Percentiles rank a stretch among this genome's conserved stretches.
Conservation (phyloP, 257 asterid genomes). For the Linderniella brevidens region DNA sequence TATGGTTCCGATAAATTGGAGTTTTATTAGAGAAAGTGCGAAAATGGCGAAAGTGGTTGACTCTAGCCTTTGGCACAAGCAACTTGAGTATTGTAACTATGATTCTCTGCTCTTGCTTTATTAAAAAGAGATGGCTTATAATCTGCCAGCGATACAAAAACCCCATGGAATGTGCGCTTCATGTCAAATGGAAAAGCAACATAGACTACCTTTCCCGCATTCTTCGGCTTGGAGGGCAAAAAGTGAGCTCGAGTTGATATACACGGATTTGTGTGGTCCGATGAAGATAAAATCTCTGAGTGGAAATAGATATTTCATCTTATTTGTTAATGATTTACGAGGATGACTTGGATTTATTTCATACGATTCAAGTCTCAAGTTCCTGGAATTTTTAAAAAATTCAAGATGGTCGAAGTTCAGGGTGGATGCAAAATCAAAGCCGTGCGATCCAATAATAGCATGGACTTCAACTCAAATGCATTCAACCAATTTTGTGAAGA, state of each 20-base stretch:
- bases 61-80: not conserved
- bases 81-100: not conserved
- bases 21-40: not conserved
- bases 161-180: not conserved
- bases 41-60: not conserved
- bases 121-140: not conserved
- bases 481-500: conserved; percentile 1
- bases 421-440: not conserved
- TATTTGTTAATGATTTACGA: not conserved
- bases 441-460: not conserved
- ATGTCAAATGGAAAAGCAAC: not conserved
- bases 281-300: not conserved
- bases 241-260: not conserved
- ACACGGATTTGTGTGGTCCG: conserved; percentile 1
- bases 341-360: not conserved
- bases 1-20: not conserved
- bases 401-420: not conserved
- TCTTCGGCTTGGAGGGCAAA: not conserved
- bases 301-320: not conserved
- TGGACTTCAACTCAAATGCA: not conserved
- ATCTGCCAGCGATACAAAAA: not conserved
- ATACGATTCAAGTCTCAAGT: not conserved
- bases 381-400: not conserved
- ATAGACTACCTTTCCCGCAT: not conserved
- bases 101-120: not conserved